Evolutionary conservation across 2,329 filamentous ascomycete genomes (phyloP), one percentile per base, ranked within the genome.

Genomic region (Beauveria australis): DNA sequence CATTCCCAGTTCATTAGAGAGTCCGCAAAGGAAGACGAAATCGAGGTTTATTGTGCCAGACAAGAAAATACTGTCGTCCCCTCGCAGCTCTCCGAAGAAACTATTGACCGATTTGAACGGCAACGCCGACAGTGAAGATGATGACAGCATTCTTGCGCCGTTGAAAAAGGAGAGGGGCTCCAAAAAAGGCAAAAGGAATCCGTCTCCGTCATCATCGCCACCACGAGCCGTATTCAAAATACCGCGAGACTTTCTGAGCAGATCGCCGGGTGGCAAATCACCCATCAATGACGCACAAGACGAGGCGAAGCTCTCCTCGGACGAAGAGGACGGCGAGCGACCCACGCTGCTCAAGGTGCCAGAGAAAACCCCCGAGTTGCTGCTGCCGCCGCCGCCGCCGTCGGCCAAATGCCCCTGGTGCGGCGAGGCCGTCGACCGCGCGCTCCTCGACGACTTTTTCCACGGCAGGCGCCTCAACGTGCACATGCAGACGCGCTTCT

Each of bases 391-490:
- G 24, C 46, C 46, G 24, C 24, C 49, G 9, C n/a, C 49, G 5
- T 59, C 55, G 16, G 52, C 59, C 10, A 65, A 58, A 10, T 93
- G 89, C 68, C 86, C 88, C 1, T 82, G 90, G 75, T 93, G 89
- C 69, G 79, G 82, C 16, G 75, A 81, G 48, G 67, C 75, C 3
- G 84, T 92, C 6, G 79, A 85, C 57, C 72, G 75, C 10, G 73
- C 74, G 0, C 72, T 83, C 1, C 76, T 91, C n/a, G 72, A 79
- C 56, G 74, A 76, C 2, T 84, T 84, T 66, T 77, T 78, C 1
- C 73, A 76, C 16, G 73, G 75, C 18, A 73, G 71, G 49, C 73
- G 75, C 47, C 76, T 87, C 74, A 81, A 76, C 37, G 79, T 88
- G 41, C 77, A 78, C 37, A 77, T 81, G 66, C 85, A 90, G 70